Conservation (phyloP, 768 basidiomycete genomes). For the Naganishia vaughanmartiniae region DNA sequence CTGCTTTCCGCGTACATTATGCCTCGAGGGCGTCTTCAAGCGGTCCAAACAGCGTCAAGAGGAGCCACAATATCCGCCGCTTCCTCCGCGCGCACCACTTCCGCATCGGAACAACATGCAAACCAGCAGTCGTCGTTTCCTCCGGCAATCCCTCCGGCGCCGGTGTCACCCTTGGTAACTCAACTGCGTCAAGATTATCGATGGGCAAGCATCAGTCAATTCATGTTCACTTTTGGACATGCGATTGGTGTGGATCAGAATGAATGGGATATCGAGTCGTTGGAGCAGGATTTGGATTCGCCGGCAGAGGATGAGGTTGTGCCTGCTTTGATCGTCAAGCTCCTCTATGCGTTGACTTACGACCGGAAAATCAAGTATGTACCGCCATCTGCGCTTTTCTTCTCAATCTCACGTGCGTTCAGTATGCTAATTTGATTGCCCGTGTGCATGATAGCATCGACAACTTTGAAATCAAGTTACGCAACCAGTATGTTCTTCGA, state of each 20-base stretch:
- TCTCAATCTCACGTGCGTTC: neutral
- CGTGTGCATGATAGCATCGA: conserved; percentile 35
- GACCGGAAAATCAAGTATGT: conserved; percentile 49
- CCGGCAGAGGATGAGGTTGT: conserved; percentile 37
- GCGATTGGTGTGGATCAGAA: conserved; percentile 67
- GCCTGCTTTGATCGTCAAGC: conserved; percentile 45
- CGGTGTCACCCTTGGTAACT: conserved; percentile 45
- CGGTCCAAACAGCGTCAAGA: neutral
- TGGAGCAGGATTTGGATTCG: conserved; percentile 47
- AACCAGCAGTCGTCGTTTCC: conserved; percentile 1
- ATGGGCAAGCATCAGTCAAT: conserved; percentile 89
- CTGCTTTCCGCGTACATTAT: neutral
- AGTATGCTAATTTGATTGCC: neutral
- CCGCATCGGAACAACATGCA: neutral
- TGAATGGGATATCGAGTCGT: conserved; percentile 57
- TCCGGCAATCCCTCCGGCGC: neutral
- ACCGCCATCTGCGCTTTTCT: neutral
- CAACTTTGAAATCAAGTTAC: conserved; percentile 43
- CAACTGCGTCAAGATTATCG: conserved; percentile 76
- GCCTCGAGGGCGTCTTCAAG: conserved; percentile 1
- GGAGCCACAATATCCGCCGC: neutral
- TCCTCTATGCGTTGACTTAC: conserved; percentile 50
- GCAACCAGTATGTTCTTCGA: conserved; percentile 46
- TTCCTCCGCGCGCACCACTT: neutral
- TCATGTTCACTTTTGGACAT: conserved; percentile 77